These are phyloP conservation scores for Zancudomyces culisetae DNA, from an alignment of 371 early-diverging fungal genomes.

Conservation along the genomic window DNA sequence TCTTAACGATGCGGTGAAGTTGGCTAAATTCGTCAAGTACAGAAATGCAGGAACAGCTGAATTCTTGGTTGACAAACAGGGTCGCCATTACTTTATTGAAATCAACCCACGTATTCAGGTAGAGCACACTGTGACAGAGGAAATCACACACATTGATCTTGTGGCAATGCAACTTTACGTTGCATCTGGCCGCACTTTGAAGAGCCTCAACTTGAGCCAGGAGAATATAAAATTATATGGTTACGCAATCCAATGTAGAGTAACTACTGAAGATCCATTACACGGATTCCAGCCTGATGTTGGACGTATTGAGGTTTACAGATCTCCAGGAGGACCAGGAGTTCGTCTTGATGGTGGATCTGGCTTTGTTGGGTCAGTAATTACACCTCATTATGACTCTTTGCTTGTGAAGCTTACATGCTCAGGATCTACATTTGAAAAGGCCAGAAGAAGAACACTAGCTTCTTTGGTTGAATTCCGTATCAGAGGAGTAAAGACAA, in stretches of 20 bases:
- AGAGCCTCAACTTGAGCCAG: constrained; percentile 66
- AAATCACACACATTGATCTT: constrained; percentile 85
- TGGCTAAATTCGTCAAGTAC: constrained; percentile 77
- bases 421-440: constrained; percentile 64
- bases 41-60: constrained; percentile 94
- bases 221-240: constrained; percentile 57
- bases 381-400: constrained; percentile 91
- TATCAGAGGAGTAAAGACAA: constrained; percentile 90
- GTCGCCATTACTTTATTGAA: constrained; percentile 88
- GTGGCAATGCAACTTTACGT: constrained; percentile 82
- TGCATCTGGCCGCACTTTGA: constrained; percentile 64
- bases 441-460: constrained; percentile 70
- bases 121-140: constrained; percentile 85
- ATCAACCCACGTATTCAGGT: constrained; percentile 90
- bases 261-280: constrained; percentile 84
- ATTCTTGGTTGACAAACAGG: constrained; percentile 77
- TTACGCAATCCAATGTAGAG: constrained; percentile 84
- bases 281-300: constrained; percentile 85
- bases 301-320: constrained; percentile 80
- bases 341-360: constrained; percentile 82
- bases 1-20: constrained; percentile 71
- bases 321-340: constrained; percentile 73
- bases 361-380: constrained; percentile 73
- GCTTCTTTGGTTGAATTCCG: constrained; percentile 82
- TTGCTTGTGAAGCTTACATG: constrained; percentile 85